Evolutionary conservation across 2,329 filamentous ascomycete genomes (phyloP).

Genomic region (Colletotrichum liriopes): DNA sequence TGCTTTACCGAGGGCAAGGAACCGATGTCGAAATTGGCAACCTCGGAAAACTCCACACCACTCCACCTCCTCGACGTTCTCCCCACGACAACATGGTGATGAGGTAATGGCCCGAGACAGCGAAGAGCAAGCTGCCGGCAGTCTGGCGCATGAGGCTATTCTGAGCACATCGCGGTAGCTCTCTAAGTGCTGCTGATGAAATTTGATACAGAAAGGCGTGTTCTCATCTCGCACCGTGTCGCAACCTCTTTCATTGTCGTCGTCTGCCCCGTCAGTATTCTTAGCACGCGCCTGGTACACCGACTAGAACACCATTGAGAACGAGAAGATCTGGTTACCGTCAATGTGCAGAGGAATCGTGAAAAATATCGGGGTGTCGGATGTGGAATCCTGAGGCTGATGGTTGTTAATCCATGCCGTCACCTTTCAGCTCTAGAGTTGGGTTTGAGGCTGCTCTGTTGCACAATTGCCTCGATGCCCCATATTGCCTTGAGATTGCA

Average conservation of each 20-base stretch:
- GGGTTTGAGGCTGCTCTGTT: background rate
- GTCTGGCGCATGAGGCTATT: background rate
- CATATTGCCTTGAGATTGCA: background rate
- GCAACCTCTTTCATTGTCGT: background rate
- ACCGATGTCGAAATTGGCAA: conserved; percentile 24
- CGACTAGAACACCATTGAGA: background rate
- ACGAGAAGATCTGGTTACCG: too few species aligned
- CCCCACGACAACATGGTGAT: background rate
- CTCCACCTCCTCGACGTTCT: conserved; percentile 5
- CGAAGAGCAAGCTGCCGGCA: background rate
- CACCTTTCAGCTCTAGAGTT: background rate
- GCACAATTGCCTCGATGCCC: background rate
- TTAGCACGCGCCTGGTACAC: background rate
- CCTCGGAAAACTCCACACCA: conserved; percentile 11
- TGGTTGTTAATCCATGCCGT: background rate
- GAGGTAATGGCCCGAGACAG: background rate
- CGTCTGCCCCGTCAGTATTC: background rate
- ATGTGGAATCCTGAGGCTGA: background rate
- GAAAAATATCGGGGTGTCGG: background rate
- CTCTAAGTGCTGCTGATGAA: background rate
- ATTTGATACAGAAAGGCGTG: too few species aligned
- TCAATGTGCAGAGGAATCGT: background rate
- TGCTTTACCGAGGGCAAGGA: conserved; percentile 21
- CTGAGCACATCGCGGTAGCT: background rate
- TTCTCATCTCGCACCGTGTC: background rate